Percentiles rank a stretch among this genome's conserved stretches.
These are phyloP conservation scores for Tylopilus vinaceipallidus DNA, from an alignment of 768 basidiomycete species.

Conservation along the genomic window DNA sequence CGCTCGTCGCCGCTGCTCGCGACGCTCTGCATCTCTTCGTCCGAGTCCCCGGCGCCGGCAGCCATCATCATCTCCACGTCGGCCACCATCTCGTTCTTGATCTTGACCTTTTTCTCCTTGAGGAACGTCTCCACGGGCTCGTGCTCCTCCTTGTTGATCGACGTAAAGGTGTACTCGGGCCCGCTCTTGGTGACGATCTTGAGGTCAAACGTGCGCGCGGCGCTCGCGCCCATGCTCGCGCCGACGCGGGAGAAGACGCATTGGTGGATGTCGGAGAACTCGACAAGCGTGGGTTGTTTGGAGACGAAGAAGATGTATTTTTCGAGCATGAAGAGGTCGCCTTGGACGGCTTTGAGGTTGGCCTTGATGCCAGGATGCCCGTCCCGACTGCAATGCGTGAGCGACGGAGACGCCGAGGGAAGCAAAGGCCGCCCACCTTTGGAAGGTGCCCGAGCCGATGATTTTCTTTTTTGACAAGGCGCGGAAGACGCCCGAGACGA, in stretches of 20 bases:
- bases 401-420: neutral
- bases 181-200: constrained; percentile 84
- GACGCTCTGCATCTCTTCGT: constrained; percentile 83
- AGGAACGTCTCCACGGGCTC: constrained; percentile 82
- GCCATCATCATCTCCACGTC: constrained; percentile 78
- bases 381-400: constrained; percentile 56
- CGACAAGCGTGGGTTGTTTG: constrained; percentile 88
- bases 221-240: constrained; percentile 73
- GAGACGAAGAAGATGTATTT: constrained; percentile 98
- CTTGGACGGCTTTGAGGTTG: constrained; percentile 94
- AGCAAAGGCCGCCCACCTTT: constrained; percentile 52
- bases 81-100: constrained; percentile 94
- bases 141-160: constrained; percentile 95
- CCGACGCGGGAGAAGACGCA: constrained; percentile 94
- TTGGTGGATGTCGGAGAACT: constrained; percentile 85
- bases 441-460: constrained; percentile 80
- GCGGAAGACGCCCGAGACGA: constrained; percentile 92
- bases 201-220: constrained; percentile 92
- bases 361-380: constrained; percentile 96
- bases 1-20: constrained; percentile 66
- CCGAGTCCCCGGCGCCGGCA: constrained; percentile 63
- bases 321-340: constrained; percentile 96
- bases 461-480: constrained; percentile 90
- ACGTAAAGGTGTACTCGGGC: constrained; percentile 85
- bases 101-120: constrained; percentile 84